Percentiles rank a stretch among this genome's conserved stretches.
phyloP scores from a whole-genome alignment of 495 filamentous ascomycete genomes.

The Lasiosphaeris hirsuta region DNA sequence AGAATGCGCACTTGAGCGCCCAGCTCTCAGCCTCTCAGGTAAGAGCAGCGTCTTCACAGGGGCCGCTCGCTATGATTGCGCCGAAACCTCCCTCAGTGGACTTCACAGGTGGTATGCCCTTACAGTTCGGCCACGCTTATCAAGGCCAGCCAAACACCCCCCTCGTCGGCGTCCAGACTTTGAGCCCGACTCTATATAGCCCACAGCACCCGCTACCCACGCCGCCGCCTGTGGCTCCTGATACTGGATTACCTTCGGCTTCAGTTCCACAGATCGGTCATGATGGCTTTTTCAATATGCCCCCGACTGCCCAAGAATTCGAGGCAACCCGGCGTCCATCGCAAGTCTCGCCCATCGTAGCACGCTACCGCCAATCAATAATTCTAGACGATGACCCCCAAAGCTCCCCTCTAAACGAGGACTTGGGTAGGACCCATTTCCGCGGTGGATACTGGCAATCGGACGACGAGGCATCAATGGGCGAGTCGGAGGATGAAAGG shows the following conservation, averaged over 20 bases:
- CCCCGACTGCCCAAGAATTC: neutral
- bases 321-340: neutral
- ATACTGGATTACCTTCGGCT: neutral
- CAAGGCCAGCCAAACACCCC: conserved; percentile 11
- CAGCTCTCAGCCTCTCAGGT: conserved; percentile 24
- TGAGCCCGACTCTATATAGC: conserved; percentile 14
- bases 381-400: neutral
- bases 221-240: conserved; percentile 9
- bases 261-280: neutral
- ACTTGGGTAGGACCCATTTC: too few species aligned
- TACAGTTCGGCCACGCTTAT: conserved; percentile 16
- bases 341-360: neutral
- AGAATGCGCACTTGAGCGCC: conserved; percentile 18
- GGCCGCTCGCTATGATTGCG: conserved; percentile 29
- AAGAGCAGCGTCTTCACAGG: conserved; percentile 22
- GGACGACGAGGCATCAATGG: conserved; percentile 64
- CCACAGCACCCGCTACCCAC: conserved; percentile 10
- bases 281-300: neutral
- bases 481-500: conserved; percentile 53
- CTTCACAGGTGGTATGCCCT: conserved; percentile 24
- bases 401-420: too few species aligned
- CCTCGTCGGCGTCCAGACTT: neutral
- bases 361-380: neutral
- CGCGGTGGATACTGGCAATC: conserved; percentile 42
- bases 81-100: conserved; percentile 35